Base-by-base conservation (phyloP, 371 early-diverging fungal species). In the Dichotomocladium elegans region DNA sequence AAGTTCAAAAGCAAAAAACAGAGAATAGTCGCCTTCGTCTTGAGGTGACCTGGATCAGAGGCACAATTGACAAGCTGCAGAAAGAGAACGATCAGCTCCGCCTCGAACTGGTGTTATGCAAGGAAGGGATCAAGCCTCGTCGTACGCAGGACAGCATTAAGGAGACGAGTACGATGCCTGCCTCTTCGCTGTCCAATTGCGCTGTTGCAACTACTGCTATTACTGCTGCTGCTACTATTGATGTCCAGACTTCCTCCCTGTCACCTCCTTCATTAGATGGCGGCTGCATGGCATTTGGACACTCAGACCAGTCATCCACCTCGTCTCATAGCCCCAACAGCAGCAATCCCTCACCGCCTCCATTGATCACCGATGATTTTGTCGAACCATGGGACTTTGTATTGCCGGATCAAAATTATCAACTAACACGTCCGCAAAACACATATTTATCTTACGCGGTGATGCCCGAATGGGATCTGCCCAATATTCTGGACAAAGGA, bases 21-120 rank as follows among this genome's bases (percentile, higher is more conserved):
- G 86, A 88, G 47, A 87, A 81, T 58, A 60, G 60, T 19, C 74
- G 73, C 53, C 60, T 87, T 25, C 73, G 77, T 37, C 61, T 73
- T 5, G 83, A 86, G 60, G 40, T 85, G 4, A 66, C 74, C 22
- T 63, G 62, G 68, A 51, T 64, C 9, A 59, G 60, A 14, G 35
- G 53, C 14, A 64, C 64, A 9, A 58, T 61, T 17, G 65, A 70
- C 21, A 47, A 51, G 35, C 26, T 73, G 22, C 65, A 64, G 48
- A 63, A 62, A 27, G 70, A 67, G 30, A 70, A 73, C 26, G 65
- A 73, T 25, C 58, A 52, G 14, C 55, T 73, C 11, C 62, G 68
- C 8, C 26, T 74, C 10, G 68, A 74, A 15, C 31, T 74, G 9
- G 52, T 67, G 5, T 25, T 73, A 5, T 55, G 42, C 17, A 41